These are phyloP conservation scores for Talaromyces verruculosus DNA, from an alignment of 2,329 filamentous ascomycete species.

Conservation along the genomic window DNA sequence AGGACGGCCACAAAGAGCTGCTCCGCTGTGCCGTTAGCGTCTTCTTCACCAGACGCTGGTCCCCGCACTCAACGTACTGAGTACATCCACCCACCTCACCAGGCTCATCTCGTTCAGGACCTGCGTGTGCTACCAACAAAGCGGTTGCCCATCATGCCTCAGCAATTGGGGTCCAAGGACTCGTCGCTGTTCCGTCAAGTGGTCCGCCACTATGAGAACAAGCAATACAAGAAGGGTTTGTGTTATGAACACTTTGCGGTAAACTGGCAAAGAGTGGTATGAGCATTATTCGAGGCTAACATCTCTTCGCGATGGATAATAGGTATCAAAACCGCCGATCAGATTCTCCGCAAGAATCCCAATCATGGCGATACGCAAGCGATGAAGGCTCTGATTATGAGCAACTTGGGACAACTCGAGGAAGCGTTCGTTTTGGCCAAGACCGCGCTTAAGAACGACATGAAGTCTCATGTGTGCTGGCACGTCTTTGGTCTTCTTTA, in stretches of 20 bases:
- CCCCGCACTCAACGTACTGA: constrained; percentile 38
- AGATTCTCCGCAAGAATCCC: constrained; percentile 91
- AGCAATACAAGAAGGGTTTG: constrained; percentile 88
- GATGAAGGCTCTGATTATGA: constrained; percentile 98
- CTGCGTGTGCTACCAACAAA: constrained; percentile 27
- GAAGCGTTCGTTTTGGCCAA: constrained; percentile 94
- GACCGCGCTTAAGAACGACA: constrained; percentile 87
- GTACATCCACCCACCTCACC: constrained; percentile 31
- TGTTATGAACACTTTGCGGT: constrained; percentile 20
- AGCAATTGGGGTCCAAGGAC: constrained; percentile 71
- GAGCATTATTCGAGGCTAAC: constrained; percentile 6
- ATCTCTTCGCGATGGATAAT: constrained; percentile 17
- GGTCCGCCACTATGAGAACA: constrained; percentile 94
- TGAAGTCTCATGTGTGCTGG: constrained; percentile 99
- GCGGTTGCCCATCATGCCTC: constrained; percentile 42
- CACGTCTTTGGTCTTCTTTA: constrained; percentile 97
- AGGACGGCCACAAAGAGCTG: not conserved
- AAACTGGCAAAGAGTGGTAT: not conserved
- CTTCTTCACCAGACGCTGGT: constrained; percentile 23
- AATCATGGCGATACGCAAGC: constrained; percentile 98
- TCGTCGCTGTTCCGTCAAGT: constrained; percentile 90
- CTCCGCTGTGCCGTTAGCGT: constrained; percentile 20
- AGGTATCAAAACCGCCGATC: constrained; percentile 92
- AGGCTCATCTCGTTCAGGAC: constrained; percentile 27
- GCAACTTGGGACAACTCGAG: constrained; percentile 84